Percentiles rank a stretch among this genome's conserved stretches.
Evolutionary conservation across 2,329 filamentous ascomycete species (phyloP).

Genomic region (Hymenoscyphus infarciens): DNA sequence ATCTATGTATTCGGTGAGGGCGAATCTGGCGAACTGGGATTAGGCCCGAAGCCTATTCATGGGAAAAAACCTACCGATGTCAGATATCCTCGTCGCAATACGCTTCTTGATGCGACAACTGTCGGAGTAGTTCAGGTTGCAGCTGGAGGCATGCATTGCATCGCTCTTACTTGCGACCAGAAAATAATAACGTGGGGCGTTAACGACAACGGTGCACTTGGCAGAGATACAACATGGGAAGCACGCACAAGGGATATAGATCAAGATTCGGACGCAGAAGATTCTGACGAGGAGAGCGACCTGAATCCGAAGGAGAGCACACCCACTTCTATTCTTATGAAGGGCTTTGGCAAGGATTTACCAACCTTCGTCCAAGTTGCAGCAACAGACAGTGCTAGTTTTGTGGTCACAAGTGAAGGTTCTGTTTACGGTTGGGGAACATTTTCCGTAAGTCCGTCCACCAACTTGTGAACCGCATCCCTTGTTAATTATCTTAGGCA

Average conservation of each 20-base stretch:
- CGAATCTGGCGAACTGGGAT: conserved; percentile 73
- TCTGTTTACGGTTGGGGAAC: conserved; percentile 81
- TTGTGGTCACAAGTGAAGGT: conserved; percentile 71
- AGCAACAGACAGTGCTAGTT: conserved; percentile 71
- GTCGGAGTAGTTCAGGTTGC: conserved; percentile 71
- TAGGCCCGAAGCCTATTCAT: conserved; percentile 59
- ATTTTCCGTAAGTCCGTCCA: conserved; percentile 56
- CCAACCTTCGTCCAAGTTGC: conserved; percentile 62
- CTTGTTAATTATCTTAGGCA: conserved; percentile 43
- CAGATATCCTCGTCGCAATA: conserved; percentile 68
- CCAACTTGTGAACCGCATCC: conserved; percentile 6
- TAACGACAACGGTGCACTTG: conserved; percentile 79
- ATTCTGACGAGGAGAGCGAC: conserved; percentile 46
- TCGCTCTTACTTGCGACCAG: conserved; percentile 75
- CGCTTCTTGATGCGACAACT: conserved; percentile 50
- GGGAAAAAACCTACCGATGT: conserved; percentile 64
- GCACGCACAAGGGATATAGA: conserved; percentile 51
- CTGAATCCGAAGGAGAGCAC: conserved; percentile 65
- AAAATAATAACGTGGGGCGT: conserved; percentile 84
- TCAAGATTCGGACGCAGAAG: conserved; percentile 51
- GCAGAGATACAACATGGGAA: conserved; percentile 65
- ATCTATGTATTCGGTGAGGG: conserved; percentile 81
- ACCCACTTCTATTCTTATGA: conserved; percentile 43
- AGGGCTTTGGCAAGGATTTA: conserved; percentile 45
- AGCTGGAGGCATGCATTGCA: conserved; percentile 77